Conservation (phyloP, 2,329 filamentous ascomycete genomes). For the Monosporascus cannonballus region DNA sequence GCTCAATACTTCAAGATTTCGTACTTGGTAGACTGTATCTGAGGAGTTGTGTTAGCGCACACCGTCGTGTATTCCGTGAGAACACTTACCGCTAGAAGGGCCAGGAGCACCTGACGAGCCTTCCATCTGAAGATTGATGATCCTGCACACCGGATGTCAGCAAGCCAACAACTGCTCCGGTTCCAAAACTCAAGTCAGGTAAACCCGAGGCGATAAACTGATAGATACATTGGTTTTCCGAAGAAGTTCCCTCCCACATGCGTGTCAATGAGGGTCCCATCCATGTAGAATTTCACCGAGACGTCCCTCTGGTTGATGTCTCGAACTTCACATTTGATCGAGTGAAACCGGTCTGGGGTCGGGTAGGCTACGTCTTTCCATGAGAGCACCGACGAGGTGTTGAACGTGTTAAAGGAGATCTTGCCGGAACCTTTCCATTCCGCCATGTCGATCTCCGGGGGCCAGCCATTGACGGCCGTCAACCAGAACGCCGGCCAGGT, state of each 20-base stretch:
- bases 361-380: slow-evolving; percentile 43
- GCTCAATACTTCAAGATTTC: slow-evolving; percentile 22
- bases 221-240: slow-evolving; percentile 40
- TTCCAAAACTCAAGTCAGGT: background rate
- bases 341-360: slow-evolving; percentile 40
- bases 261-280: slow-evolving; percentile 40
- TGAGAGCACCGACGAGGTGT: slow-evolving; percentile 34
- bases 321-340: slow-evolving; percentile 42
- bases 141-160: slow-evolving; percentile 20
- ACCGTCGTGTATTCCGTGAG: background rate
- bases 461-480: slow-evolving; percentile 48
- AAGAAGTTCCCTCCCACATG: slow-evolving; percentile 45
- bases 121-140: slow-evolving; percentile 41
- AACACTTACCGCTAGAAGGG: slow-evolving; percentile 22
- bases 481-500: slow-evolving; percentile 58
- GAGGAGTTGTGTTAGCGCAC: slow-evolving; percentile 1
- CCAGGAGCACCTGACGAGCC: slow-evolving; percentile 37
- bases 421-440: slow-evolving; percentile 56
- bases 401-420: slow-evolving; percentile 48
- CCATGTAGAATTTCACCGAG: slow-evolving; percentile 48
- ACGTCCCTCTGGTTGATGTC: slow-evolving; percentile 47
- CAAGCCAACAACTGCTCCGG: background rate
- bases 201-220: slow-evolving; percentile 12
- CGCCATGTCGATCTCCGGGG: slow-evolving; percentile 54
- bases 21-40: slow-evolving; percentile 24